phyloP scores from a whole-genome alignment of 2,329 filamentous ascomycete genomes.

The Pyrenochaeta sp. region DNA sequence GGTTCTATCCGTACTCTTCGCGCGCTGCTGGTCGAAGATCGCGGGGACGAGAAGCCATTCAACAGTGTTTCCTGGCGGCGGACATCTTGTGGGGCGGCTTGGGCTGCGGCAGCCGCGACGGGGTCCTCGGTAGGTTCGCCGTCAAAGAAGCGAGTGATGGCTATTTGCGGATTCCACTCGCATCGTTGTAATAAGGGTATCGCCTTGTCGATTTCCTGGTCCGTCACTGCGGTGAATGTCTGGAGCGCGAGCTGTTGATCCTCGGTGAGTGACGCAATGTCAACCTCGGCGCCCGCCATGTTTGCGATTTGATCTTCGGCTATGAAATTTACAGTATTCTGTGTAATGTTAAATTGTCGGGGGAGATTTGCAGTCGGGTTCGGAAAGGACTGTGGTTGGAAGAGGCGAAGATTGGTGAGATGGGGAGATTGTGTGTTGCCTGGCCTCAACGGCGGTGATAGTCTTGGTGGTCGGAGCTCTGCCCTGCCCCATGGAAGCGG shows the following conservation, averaged over 20 bases:
- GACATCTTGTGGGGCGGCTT: slow-evolving; percentile 66
- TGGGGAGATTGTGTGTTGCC: slow-evolving; percentile 18
- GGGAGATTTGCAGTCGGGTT: neutral
- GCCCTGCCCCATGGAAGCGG: slow-evolving; percentile 9
- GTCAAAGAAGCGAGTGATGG: slow-evolving; percentile 97
- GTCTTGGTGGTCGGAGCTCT: slow-evolving; percentile 22
- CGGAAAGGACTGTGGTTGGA: slow-evolving; percentile 24
- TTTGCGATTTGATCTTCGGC: neutral
- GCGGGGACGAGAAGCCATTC: slow-evolving; percentile 53
- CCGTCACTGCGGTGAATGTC: slow-evolving; percentile 87
- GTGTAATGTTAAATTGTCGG: slow-evolving; percentile 1
- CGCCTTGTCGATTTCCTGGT: slow-evolving; percentile 79
- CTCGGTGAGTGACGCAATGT: slow-evolving; percentile 74
- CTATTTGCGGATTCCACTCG: slow-evolving; percentile 97
- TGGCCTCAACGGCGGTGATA: slow-evolving; percentile 25
- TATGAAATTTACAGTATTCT: too few relatives aligned
- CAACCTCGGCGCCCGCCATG: slow-evolving; percentile 55
- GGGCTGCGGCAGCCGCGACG: slow-evolving; percentile 76
- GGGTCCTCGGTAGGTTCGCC: slow-evolving; percentile 83
- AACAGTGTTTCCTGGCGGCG: slow-evolving; percentile 76
- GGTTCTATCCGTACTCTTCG: slow-evolving; percentile 60
- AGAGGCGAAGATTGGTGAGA: slow-evolving; percentile 2
- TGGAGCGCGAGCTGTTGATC: slow-evolving; percentile 84
- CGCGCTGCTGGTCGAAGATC: slow-evolving; percentile 41
- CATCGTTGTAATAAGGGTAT: slow-evolving; percentile 81